Evolutionary conservation across 345 rosid species (phyloP), one percentile per base, ranked within the genome.

Genomic region (Capsella bursapastoris): DNA sequence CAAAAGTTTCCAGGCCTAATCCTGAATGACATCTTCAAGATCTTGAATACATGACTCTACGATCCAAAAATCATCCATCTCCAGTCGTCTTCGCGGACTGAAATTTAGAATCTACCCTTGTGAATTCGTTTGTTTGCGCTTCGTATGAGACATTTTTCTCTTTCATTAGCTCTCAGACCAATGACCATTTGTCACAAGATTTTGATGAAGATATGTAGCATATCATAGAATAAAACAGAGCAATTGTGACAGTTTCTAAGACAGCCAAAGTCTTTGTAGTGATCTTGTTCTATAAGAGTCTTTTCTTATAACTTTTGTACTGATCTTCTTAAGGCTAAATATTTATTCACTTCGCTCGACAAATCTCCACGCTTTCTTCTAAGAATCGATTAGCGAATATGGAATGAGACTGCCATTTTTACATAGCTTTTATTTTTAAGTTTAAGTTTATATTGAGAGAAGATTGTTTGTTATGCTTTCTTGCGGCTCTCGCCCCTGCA

Each of bases 181-280:
- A 10, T 51, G 56, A 22, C 31, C 56, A 22, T 25, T 22, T 25
- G 14, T 25, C 5, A 51, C 56, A 51, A 51, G 31, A 6, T 4
- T 51, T 51, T 43, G 78, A 8, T 16, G 40, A 35, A 15, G 68
- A 72, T 13, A 74, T 74, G 12, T 61, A 70, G 56, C 56, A 70
- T 37, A 70, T 35, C 4, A 82, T 52, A 15, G 80, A 66, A 8
- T 80, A 41, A 28, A 82, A 66, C 14, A 62, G 66, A 3, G 63
- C 8, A 8, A 61, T 9, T 3, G 80, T 62, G 25, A 62, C 58
- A 38, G 15, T 66, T 77, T 70, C 61, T 41, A 80, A 45, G 4
- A 55, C 31, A 11, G 56, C 16, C 7, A 14, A 52, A 18, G 44
- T 22, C 25, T 1, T 22, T 16, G 31, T 1, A 18, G 2, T 8